A percentile compares a stretch with the other conserved stretches of the same genome.
Conservation (phyloP, 23 red algal genomes). For the Cyanidium caldarium region DNA sequence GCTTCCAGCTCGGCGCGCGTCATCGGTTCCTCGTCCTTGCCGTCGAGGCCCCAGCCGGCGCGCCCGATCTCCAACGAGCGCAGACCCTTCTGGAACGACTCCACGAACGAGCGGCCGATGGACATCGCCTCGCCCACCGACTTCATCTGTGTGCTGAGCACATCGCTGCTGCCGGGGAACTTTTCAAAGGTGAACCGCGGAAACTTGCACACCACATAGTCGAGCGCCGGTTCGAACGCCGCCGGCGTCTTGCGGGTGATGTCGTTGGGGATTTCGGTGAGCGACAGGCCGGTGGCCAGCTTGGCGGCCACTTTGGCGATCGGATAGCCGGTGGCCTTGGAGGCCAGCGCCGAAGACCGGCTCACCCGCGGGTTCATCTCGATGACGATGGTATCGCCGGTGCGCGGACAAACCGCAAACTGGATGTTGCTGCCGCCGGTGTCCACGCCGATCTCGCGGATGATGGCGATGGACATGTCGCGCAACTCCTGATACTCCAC, state of each 20-base stretch:
- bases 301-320: constrained; percentile 98
- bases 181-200: constrained; percentile 99
- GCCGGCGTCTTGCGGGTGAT: constrained; percentile 90
- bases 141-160: constrained; percentile 81
- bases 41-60: constrained; percentile 75
- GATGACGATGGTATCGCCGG: constrained; percentile 84
- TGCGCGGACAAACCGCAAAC: constrained; percentile 72
- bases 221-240: constrained; percentile 80
- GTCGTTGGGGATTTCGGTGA: constrained; percentile 68
- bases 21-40: constrained; percentile 53
- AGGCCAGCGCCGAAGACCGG: constrained; percentile 84
- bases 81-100: constrained; percentile 92
- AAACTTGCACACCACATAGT: constrained; percentile 99
- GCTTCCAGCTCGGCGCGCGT: constrained; percentile 39
- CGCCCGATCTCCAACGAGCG: constrained; percentile 90
- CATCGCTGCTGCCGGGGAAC: constrained; percentile 57
- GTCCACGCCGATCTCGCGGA: constrained; percentile 96
- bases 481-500: constrained; percentile 91
- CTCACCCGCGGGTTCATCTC: constrained; percentile 99
- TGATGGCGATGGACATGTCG: constrained; percentile 85
- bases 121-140: constrained; percentile 97
- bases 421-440: constrained; percentile 97
- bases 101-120: constrained; percentile 78
- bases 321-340: constrained; percentile 95
- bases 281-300: constrained; percentile 46